Evolutionary conservation across 1,139 yeast genomes (phyloP).

Genomic region (Saccharomyces hybrid): DNA sequence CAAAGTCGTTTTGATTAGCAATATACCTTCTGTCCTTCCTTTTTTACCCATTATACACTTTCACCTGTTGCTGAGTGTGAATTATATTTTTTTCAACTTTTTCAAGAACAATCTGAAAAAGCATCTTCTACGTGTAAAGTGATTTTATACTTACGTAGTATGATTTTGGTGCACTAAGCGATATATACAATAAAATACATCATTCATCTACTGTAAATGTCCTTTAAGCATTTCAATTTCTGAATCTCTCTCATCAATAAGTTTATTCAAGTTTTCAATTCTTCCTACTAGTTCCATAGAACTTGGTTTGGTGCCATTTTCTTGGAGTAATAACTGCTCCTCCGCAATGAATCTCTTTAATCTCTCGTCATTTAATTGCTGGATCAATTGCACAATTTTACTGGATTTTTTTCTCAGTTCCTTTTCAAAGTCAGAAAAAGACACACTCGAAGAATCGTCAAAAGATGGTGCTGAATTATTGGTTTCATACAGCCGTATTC

Average conservation of each 20-base stretch:
- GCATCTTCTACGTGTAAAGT: not conserved
- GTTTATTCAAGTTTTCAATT: slow-evolving; percentile 45
- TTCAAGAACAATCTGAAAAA: not conserved
- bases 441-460: slow-evolving; percentile 4
- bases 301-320: slow-evolving; percentile 47
- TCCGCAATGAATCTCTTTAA: slow-evolving; percentile 59
- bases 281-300: slow-evolving; percentile 50
- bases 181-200: not conserved
- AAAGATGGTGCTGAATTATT: slow-evolving; percentile 4
- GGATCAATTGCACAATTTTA: slow-evolving; percentile 45
- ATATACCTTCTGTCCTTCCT: not conserved
- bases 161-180: not conserved
- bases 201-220: slow-evolving; percentile 3
- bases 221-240: slow-evolving; percentile 13
- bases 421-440: slow-evolving; percentile 2
- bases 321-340: slow-evolving; percentile 53
- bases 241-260: slow-evolving; percentile 43
- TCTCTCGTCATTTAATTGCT: slow-evolving; percentile 55
- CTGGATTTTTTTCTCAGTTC: slow-evolving; percentile 40
- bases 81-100: slow-evolving; percentile 1
- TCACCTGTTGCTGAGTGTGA: not conserved
- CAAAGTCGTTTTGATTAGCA: not conserved
- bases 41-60: not conserved
- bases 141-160: not conserved
- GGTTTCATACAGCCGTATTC: slow-evolving; percentile 26